These are phyloP conservation scores for Dysphania ambrosioides DNA, from an alignment of 148 eudicot species.

Conservation along the genomic window DNA sequence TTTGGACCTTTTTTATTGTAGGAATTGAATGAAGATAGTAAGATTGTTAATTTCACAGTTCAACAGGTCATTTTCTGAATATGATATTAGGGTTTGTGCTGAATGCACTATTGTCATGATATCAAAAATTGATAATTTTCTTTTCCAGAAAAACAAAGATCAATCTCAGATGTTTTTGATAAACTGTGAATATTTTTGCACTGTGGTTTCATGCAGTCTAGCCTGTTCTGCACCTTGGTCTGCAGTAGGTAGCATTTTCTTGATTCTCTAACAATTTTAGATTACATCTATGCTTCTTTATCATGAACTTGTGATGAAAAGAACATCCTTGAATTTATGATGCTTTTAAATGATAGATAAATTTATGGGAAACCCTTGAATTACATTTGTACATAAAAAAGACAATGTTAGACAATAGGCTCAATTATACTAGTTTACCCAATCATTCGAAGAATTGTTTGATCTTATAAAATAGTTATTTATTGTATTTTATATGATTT, in stretches of 20 bases:
- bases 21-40: not conserved
- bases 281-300: not conserved
- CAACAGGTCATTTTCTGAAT: not conserved
- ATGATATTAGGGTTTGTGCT: not conserved
- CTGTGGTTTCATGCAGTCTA: not conserved
- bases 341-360: not conserved
- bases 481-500: not conserved
- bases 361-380: not conserved
- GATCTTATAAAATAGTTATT: no score
- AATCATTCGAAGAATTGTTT: not conserved
- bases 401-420: no score
- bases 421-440: no score
- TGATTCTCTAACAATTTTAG: not conserved
- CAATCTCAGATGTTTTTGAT: not conserved
- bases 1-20: not conserved
- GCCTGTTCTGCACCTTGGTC: not conserved
- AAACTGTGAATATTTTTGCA: not conserved
- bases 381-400: no score
- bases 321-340: conserved; percentile 74
- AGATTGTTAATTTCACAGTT: not conserved
- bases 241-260: not conserved
- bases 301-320: not conserved
- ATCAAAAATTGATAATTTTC: no score
- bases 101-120: not conserved
- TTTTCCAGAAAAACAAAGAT: no score